Percentiles rank a stretch among this genome's conserved stretches.
Evolutionary conservation across 169 alveolate genomes (phyloP).

Genomic region (Cryptosporidium felis): DNA sequence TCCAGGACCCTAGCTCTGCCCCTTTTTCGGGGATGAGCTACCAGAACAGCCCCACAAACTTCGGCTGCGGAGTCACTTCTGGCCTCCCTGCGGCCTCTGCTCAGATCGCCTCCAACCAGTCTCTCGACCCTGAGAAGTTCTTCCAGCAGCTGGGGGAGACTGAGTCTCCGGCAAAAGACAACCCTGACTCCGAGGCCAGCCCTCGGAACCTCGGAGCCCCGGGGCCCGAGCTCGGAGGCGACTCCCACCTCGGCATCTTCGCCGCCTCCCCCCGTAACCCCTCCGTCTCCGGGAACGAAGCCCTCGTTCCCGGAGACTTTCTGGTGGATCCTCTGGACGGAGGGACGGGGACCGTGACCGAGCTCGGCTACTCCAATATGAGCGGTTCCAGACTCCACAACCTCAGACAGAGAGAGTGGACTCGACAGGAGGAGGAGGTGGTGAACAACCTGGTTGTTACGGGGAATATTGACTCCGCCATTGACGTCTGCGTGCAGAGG

Average conservation of each 20-base stretch:
- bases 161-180: background rate
- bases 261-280: too few species aligned
- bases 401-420: constrained; percentile 48
- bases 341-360: background rate
- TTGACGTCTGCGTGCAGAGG: constrained; percentile 75
- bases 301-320: background rate
- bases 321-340: background rate
- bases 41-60: constrained; percentile 43
- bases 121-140: constrained; percentile 76
- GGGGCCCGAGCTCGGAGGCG: too few species aligned
- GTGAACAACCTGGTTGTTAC: constrained; percentile 25
- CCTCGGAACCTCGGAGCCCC: too few species aligned
- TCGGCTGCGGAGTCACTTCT: background rate
- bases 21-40: constrained; percentile 21
- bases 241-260: too few species aligned
- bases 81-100: background rate
- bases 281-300: background rate
- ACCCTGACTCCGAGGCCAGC: background rate
- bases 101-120: constrained; percentile 1
- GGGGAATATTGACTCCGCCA: constrained; percentile 72
- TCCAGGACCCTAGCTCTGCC: background rate
- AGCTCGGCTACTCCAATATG: constrained; percentile 5
- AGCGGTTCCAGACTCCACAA: background rate
- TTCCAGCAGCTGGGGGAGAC: constrained; percentile 77
- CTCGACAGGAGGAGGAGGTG: constrained; percentile 29